Evolutionary conservation across 768 basidiomycete species (phyloP).

Genomic region (Tubosaeta sp.): DNA sequence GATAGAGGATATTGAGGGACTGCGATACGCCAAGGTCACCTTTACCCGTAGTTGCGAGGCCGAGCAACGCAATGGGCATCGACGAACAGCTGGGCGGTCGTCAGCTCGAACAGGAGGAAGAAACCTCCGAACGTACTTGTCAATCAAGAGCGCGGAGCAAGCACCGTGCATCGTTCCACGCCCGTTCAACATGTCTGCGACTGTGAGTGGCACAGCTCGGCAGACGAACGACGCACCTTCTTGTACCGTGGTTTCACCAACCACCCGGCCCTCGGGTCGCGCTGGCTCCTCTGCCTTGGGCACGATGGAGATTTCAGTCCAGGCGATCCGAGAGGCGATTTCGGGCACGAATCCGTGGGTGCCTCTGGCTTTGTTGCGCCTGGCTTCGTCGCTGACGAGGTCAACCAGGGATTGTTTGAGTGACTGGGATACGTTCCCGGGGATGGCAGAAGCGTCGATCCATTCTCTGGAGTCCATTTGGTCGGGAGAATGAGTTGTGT

Average conservation of each 20-base stretch:
- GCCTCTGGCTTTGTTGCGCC: slow-evolving; percentile 5
- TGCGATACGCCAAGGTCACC: slow-evolving; percentile 42
- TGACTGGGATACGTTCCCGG: slow-evolving; percentile 26
- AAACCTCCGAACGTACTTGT: slow-evolving; percentile 38
- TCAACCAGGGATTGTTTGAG: slow-evolving; percentile 27
- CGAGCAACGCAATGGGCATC: slow-evolving; percentile 38
- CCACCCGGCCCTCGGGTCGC: slow-evolving; percentile 43
- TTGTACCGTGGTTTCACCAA: slow-evolving; percentile 39
- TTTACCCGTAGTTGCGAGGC: slow-evolving; percentile 26
- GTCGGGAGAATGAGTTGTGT: no score
- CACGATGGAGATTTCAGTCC: slow-evolving; percentile 41
- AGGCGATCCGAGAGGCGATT: slow-evolving; percentile 23
- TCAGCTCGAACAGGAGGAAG: not conserved
- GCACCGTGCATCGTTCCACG: slow-evolving; percentile 49
- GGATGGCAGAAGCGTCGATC: slow-evolving; percentile 19
- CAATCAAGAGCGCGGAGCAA: slow-evolving; percentile 51
- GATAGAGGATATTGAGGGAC: slow-evolving; percentile 49
- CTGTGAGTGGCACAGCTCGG: not conserved
- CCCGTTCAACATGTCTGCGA: slow-evolving; percentile 53
- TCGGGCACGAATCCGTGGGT: slow-evolving; percentile 21
- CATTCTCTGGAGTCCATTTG: slow-evolving; percentile 11
- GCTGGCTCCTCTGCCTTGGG: slow-evolving; percentile 42
- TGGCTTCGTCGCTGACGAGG: slow-evolving; percentile 10
- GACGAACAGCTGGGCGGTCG: slow-evolving; percentile 44
- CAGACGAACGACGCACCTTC: slow-evolving; percentile 32